phyloP scores from a whole-genome alignment of 2,329 filamentous ascomycete genomes.

The Botrytis deweyae region DNA sequence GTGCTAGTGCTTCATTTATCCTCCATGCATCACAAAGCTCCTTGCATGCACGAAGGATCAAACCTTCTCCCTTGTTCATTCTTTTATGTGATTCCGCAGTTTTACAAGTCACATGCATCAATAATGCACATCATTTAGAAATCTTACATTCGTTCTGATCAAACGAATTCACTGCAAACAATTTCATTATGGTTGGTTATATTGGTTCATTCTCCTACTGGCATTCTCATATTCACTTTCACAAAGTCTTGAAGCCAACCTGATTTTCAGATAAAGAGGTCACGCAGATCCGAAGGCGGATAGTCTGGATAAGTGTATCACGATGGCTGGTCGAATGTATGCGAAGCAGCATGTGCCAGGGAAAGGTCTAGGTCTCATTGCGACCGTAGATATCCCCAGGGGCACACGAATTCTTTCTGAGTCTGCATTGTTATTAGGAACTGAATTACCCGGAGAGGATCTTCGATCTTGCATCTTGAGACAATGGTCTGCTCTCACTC shows the following conservation, averaged over 20 bases:
- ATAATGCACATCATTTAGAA: neutral
- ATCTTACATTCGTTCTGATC: neutral
- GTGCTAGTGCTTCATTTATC: neutral
- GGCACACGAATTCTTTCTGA: constrained; percentile 45
- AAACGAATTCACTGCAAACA: neutral
- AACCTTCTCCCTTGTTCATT: neutral
- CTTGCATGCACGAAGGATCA: neutral
- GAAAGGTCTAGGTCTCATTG: constrained; percentile 45
- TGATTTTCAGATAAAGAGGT: neutral
- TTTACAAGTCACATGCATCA: neutral
- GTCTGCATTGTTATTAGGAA: constrained; percentile 41
- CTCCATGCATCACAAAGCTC: neutral
- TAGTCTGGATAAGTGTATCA: constrained; percentile 14
- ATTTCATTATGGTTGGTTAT: neutral
- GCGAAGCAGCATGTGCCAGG: constrained; percentile 34
- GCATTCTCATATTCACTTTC: neutral
- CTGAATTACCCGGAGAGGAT: neutral
- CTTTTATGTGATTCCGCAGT: neutral
- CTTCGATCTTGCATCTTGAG: constrained; percentile 20
- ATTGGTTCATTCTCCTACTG: neutral
- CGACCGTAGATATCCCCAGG: constrained; percentile 40
- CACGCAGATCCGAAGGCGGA: neutral
- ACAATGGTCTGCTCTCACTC: constrained; percentile 24
- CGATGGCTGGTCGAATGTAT: constrained; percentile 26
- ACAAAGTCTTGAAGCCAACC: neutral